Percentiles rank a stretch among this genome's conserved stretches.
These are phyloP conservation scores for Calocybe gangraenosa DNA, from an alignment of 768 basidiomycete genomes.

Conservation along the genomic window DNA sequence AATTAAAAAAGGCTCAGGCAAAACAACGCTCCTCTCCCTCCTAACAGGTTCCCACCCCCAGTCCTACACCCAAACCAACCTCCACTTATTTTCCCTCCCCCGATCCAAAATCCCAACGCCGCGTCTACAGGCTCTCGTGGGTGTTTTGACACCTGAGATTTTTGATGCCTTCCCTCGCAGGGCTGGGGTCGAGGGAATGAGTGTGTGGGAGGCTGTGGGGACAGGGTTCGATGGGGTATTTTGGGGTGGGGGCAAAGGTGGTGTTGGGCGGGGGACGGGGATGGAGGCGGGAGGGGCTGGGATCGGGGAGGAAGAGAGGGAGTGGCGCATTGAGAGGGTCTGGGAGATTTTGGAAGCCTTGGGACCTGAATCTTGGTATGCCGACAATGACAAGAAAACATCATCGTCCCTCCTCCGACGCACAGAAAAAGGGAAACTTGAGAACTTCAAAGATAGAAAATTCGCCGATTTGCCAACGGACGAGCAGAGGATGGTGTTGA, in stretches of 20 bases:
- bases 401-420: no score
- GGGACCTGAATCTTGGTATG: conserved; percentile 48
- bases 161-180: conserved; percentile 86
- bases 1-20: conserved; percentile 69
- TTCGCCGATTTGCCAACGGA: conserved; percentile 69
- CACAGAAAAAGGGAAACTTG: no score
- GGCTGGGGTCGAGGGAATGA: conserved; percentile 53
- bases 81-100: not conserved
- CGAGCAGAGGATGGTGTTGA: conserved; percentile 76
- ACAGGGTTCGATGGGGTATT: conserved; percentile 91
- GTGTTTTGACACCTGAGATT: conserved; percentile 85
- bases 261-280: conserved; percentile 42
- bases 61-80: conserved; percentile 70
- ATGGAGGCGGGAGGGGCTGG: conserved; percentile 29
- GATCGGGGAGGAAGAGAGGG: conserved; percentile 26
- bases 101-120: conserved; percentile 68
- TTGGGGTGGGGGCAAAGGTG: conserved; percentile 39
- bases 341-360: conserved; percentile 62
- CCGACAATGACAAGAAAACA: conserved; percentile 26
- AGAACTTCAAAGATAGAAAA: conserved; percentile 38
- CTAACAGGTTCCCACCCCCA: conserved; percentile 95
- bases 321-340: conserved; percentile 33
- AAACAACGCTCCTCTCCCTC: conserved; percentile 88
- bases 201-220: conserved; percentile 75
- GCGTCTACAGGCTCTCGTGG: conserved; percentile 60